These are phyloP conservation scores for Vicia sativa DNA, from an alignment of 306 rosid species.

Conservation along the genomic window DNA sequence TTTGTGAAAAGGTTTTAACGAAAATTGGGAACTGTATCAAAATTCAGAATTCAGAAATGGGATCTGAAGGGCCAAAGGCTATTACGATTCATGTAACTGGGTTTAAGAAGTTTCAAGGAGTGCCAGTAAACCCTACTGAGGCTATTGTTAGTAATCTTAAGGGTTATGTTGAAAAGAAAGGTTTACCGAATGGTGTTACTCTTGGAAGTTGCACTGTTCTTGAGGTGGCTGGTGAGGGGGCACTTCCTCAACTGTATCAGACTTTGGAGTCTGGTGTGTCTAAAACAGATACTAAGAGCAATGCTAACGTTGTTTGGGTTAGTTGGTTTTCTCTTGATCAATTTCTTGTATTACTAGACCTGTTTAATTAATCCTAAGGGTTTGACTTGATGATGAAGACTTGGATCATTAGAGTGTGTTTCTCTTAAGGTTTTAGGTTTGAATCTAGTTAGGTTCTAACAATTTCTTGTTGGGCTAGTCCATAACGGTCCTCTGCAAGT, in stretches of 20 bases:
- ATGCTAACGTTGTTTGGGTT: constrained; percentile 79
- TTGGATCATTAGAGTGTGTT: too few species aligned
- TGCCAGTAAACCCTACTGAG: constrained; percentile 80
- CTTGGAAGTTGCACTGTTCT: constrained; percentile 82
- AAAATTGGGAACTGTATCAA: constrained; percentile 76
- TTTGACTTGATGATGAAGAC: too few species aligned
- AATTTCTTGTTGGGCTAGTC: too few species aligned
- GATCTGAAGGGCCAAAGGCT: constrained; percentile 78
- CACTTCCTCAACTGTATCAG: constrained; percentile 52
- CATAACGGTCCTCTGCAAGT: too few species aligned
- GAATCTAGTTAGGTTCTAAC: too few species aligned
- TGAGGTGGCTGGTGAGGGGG: constrained; percentile 75
- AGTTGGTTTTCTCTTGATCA: constrained; percentile 47
- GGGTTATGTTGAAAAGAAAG: constrained; percentile 63
- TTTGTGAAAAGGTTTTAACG: constrained; percentile 4
- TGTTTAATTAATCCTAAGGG: too few species aligned
- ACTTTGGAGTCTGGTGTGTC: constrained; percentile 63
- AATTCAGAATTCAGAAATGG: constrained; percentile 61
- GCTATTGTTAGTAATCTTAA: constrained; percentile 60
- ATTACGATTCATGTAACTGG: constrained; percentile 81
- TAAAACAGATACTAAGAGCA: constrained; percentile 32
- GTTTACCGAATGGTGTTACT: constrained; percentile 67
- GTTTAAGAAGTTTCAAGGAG: constrained; percentile 83
- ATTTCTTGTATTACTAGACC: not conserved
- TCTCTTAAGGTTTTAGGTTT: too few species aligned